Percentiles rank a stretch among this genome's conserved stretches.
Conservation (phyloP, 2,329 filamentous ascomycete species). For the Monosporascus sp. region DNA sequence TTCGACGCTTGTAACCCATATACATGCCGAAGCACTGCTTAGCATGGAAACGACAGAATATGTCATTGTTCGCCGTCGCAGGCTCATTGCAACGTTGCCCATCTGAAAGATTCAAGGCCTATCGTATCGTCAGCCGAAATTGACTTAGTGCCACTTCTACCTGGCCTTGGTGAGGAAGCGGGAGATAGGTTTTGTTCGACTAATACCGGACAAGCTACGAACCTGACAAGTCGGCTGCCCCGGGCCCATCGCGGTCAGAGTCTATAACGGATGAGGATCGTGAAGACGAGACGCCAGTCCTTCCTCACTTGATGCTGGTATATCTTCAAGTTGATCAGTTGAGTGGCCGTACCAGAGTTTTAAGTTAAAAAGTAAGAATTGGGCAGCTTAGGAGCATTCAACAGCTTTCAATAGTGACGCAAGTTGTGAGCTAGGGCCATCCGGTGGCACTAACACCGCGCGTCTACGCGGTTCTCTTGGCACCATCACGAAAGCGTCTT, state of each 20-base stretch:
- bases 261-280: no score
- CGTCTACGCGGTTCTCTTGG: neutral
- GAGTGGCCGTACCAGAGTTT: no score
- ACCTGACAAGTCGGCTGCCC: neutral
- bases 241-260: neutral
- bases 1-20: slow-evolving; percentile 42
- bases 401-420: no score
- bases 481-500: no score
- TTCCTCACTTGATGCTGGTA: no score
- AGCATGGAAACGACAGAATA: slow-evolving; percentile 37
- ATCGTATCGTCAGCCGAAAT: neutral
- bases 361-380: no score
- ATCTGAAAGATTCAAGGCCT: slow-evolving; percentile 31
- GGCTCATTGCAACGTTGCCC: slow-evolving; percentile 26
- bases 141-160: no score
- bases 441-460: neutral
- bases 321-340: no score
- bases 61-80: slow-evolving; percentile 33
- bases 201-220: neutral
- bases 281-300: no score
- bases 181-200: no score
- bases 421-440: neutral
- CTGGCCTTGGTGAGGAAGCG: no score
- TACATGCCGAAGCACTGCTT: slow-evolving; percentile 40
- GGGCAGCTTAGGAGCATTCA: no score